A percentile compares a stretch with the other conserved stretches of the same genome.
Evolutionary conservation across 768 basidiomycete genomes (phyloP).

Genomic region (Tylopilus plumbeoviolaceoides): DNA sequence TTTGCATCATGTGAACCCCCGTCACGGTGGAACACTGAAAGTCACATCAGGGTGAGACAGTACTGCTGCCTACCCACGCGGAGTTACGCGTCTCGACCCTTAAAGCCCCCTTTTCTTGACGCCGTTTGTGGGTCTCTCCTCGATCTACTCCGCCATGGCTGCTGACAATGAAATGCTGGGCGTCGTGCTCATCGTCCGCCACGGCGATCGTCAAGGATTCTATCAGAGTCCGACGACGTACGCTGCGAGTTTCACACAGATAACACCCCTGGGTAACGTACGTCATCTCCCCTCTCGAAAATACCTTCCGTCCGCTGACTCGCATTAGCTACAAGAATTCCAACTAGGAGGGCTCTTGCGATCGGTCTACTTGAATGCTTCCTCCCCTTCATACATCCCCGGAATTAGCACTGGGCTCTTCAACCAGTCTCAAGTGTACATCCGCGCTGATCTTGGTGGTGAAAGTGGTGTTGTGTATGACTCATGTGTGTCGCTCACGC

Average conservation of each 20-base stretch:
- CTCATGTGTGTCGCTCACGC: conserved; percentile 62
- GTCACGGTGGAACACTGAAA: too few species aligned
- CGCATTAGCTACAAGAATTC: conserved; percentile 49
- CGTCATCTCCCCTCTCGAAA: conserved; percentile 6
- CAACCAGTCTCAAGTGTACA: conserved; percentile 37
- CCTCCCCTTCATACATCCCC: conserved; percentile 50
- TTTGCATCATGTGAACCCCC: too few species aligned
- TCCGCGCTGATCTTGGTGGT: conserved; percentile 65
- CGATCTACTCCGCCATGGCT: conserved; percentile 9
- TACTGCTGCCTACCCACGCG: neutral
- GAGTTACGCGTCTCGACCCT: neutral
- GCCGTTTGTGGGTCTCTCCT: neutral
- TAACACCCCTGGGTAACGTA: conserved; percentile 69
- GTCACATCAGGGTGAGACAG: neutral
- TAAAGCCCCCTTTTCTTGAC: neutral
- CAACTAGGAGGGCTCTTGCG: conserved; percentile 53
- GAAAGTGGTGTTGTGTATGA: conserved; percentile 66
- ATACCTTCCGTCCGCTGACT: neutral
- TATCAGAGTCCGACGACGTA: conserved; percentile 62
- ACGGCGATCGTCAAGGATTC: conserved; percentile 62
- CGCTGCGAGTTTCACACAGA: conserved; percentile 49
- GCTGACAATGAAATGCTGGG: conserved; percentile 41
- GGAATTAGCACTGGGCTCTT: conserved; percentile 34
- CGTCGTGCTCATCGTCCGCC: conserved; percentile 53
- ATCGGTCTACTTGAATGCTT: conserved; percentile 48